These are phyloP conservation scores for Lentinula detonsa DNA, from an alignment of 768 basidiomycete genomes.

Conservation along the genomic window DNA sequence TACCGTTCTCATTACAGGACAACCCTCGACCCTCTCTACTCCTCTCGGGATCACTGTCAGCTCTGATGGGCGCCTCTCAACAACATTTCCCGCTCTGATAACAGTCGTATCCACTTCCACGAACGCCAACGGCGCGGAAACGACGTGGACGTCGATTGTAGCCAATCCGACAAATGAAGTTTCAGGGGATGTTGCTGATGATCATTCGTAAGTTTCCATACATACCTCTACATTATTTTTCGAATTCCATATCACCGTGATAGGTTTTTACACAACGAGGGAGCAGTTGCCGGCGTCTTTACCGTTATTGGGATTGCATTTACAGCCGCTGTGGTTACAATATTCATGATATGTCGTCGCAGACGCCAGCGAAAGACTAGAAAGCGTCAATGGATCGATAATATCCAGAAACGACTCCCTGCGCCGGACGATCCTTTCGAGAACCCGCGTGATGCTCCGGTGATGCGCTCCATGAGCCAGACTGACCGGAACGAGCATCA, in stretches of 20 bases:
- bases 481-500: background rate
- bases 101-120: slow-evolving; percentile 42
- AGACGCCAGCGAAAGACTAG: slow-evolving; percentile 33
- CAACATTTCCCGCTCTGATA: slow-evolving; percentile 39
- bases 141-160: slow-evolving; percentile 47
- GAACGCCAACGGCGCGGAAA: slow-evolving; percentile 33
- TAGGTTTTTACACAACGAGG: slow-evolving; percentile 45
- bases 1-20: slow-evolving; percentile 27
- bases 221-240: too few relatives aligned
- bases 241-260: background rate
- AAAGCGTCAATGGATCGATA: slow-evolving; percentile 29
- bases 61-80: slow-evolving; percentile 27
- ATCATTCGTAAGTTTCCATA: slow-evolving; percentile 20
- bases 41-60: slow-evolving; percentile 32
- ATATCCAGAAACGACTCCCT: slow-evolving; percentile 26
- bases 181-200: slow-evolving; percentile 11
- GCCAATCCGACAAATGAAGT: slow-evolving; percentile 39
- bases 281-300: slow-evolving; percentile 72
- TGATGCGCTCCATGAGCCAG: slow-evolving; percentile 1
- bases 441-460: slow-evolving; percentile 12
- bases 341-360: slow-evolving; percentile 36
- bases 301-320: slow-evolving; percentile 56
- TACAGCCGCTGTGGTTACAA: slow-evolving; percentile 36
- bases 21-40: slow-evolving; percentile 37
- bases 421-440: slow-evolving; percentile 31